phyloP scores from a whole-genome alignment of 176 grass and related monocot genomes.

The Oryza brachyantha region DNA sequence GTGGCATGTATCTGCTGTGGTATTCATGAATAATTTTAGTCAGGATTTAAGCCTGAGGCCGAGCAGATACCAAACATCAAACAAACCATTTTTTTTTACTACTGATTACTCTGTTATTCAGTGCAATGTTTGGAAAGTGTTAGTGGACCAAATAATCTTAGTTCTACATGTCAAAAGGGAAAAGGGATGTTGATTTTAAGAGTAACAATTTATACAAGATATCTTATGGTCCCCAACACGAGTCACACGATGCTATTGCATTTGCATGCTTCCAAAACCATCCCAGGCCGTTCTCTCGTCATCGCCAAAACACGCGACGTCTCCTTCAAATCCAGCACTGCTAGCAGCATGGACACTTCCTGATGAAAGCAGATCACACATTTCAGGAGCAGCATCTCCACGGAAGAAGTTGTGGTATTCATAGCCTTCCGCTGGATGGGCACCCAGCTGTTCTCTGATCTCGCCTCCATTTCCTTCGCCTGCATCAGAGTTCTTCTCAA shows the following conservation, averaged over 20 bases:
- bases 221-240: background rate
- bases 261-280: conserved; percentile 26
- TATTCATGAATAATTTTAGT: background rate
- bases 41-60: background rate
- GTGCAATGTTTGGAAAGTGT: background rate
- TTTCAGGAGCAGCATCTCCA: conserved; percentile 18
- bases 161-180: background rate
- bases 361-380: conserved; percentile 27
- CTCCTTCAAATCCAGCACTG: background rate
- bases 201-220: background rate
- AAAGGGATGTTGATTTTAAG: background rate
- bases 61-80: background rate
- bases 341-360: background rate
- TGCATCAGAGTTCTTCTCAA: conserved; percentile 54
- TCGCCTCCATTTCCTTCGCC: background rate
- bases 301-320: background rate
- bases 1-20: background rate
- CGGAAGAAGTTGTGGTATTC: conserved; percentile 44
- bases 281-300: conserved; percentile 25
- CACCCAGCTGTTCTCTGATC: background rate
- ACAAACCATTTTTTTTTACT: background rate
- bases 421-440: conserved; percentile 10
- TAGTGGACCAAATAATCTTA: background rate
- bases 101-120: background rate
- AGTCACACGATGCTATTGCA: background rate